phyloP scores from a whole-genome alignment of 1,284 basidiomycete species.

The Erythrobasidium hasegawianum region DNA sequence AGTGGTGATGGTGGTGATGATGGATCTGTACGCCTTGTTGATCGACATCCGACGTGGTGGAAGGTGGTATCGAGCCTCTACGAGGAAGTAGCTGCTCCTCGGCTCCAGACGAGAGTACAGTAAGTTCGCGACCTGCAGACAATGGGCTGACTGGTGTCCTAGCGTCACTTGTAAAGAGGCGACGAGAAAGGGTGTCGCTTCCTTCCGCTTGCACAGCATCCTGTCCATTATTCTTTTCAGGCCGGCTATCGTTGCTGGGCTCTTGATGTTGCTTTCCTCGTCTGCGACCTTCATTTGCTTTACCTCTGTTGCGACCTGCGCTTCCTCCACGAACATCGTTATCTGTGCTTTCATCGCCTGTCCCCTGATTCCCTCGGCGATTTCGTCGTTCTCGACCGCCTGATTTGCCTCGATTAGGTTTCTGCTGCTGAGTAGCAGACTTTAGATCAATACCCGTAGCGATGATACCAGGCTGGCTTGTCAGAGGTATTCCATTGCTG shows the following conservation, averaged over 20 bases:
- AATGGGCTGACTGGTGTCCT: no score
- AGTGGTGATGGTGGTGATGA: no score
- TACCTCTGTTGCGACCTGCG: neutral
- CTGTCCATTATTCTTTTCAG: neutral
- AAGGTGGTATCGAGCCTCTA: no score
- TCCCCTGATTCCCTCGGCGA: neutral
- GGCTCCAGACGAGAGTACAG: no score
- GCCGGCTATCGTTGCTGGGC: neutral
- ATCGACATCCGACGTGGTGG: no score
- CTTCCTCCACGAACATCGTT: neutral
- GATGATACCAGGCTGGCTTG: conserved; percentile 10
- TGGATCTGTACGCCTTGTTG: no score
- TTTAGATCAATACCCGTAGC: conserved; percentile 3
- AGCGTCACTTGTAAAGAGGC: no score
- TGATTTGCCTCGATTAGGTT: neutral
- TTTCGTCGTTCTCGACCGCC: neutral
- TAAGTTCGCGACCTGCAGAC: no score
- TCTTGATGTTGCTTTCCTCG: neutral
- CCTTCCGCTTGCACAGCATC: neutral
- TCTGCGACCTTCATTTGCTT: neutral
- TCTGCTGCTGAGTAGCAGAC: neutral
- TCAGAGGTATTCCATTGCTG: neutral
- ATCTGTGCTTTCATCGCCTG: neutral
- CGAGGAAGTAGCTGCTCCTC: no score
- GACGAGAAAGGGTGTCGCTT: no score